Base-by-base conservation (phyloP, 2,329 filamentous ascomycete genomes). In the Penicillium sp. region DNA sequence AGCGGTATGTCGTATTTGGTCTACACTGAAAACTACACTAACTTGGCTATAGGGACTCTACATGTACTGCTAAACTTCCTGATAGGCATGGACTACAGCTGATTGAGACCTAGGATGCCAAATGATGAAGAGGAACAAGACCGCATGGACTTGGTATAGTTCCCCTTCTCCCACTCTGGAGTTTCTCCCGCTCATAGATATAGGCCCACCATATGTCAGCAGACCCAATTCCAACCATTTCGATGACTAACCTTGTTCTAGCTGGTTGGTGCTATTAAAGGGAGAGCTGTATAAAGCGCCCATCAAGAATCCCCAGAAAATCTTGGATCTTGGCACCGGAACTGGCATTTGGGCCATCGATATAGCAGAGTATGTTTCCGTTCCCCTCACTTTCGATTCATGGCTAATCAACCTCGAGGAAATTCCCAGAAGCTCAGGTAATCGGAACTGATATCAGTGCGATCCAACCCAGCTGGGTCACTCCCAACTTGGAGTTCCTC, bases 261-360 rank as follows among this genome's bases (percentile, higher is more conserved):
- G 27, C 27, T 29, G 27, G 27, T 13, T 29, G 27, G 27, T 29
- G 10, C 11, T 29, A 13, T 29, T 29, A 29, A 52, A 61, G 37
- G 66, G 65, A 11, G 59, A 61, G 22, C 65, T 73, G 10, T 62
- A 63, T 26, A 59, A 59, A 27, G 66, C 65, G 4, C 66, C 68
- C 2, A 33, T 74, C 5, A 29, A 45, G 1, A 31, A 62, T 1
- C 67, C 70, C 1, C 58, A 60, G 26, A 68, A 69, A 19, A 71
- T 78, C 14, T 62, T 79, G 29, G 76, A 79, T 52, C 58, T 78
- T 9, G 76, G 75, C 6, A 78, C 75, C 11, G 77, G 77, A 14
- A 79, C 72, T 45, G 76, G 76, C 1, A 74, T 76, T 24, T 78
- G 75, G 75, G 75, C 75, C 7, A 71, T 78, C 27, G 74, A 78